These are phyloP conservation scores for Lipomyces yamadae DNA, from an alignment of 805 yeast species.

Conservation along the genomic window DNA sequence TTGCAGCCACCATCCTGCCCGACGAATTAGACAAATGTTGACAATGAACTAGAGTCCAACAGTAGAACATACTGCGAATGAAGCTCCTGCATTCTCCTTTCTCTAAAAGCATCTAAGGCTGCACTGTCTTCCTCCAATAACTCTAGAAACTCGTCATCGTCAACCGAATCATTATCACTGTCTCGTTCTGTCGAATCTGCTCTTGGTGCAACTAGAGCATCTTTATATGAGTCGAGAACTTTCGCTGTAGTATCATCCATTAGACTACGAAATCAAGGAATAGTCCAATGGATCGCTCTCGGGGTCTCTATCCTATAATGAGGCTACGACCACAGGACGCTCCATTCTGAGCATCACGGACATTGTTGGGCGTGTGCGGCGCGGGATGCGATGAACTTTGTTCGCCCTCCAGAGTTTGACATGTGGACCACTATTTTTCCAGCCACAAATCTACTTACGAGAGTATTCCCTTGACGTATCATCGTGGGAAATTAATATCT, in stretches of 20 bases:
- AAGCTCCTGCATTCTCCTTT: conserved; percentile 64
- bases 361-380: too few species aligned
- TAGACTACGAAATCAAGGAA: background rate
- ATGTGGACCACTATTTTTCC: too few species aligned
- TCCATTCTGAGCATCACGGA: too few species aligned
- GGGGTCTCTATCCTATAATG: too few species aligned
- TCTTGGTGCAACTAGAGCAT: conserved; percentile 17
- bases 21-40: conserved; percentile 38
- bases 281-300: background rate
- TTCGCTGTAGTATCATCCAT: conserved; percentile 29
- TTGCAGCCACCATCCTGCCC: conserved; percentile 47
- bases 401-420: too few species aligned
- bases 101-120: conserved; percentile 61
- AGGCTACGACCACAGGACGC: too few species aligned
- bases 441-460: too few species aligned
- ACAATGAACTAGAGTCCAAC: background rate
- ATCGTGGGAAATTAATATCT: too few species aligned
- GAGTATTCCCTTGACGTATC: too few species aligned
- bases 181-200: conserved; percentile 44
- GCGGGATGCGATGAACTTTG: too few species aligned
- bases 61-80: conserved; percentile 45
- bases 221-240: conserved; percentile 29
- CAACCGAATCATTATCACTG: conserved; percentile 39
- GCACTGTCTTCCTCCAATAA: conserved; percentile 52
- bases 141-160: conserved; percentile 42